phyloP scores from a whole-genome alignment of 805 yeast genomes.

The Metschnikowia orientalis region DNA sequence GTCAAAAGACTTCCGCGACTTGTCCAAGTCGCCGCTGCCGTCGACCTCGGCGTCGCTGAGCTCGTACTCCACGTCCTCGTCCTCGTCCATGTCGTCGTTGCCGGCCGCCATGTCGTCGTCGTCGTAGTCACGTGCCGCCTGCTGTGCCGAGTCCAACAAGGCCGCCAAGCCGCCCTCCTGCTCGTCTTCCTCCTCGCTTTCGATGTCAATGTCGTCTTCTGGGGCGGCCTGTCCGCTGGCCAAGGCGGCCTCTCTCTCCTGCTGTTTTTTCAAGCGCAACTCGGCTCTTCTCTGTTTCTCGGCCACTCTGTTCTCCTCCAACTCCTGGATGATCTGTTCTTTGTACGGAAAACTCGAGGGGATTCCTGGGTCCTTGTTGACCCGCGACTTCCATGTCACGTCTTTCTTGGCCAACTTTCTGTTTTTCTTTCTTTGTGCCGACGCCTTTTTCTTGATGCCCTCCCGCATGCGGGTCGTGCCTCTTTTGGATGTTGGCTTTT shows the following conservation, averaged over 20 bases:
- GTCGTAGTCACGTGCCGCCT: slow-evolving; percentile 72
- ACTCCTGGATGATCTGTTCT: slow-evolving; percentile 68
- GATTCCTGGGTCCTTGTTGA: slow-evolving; percentile 87
- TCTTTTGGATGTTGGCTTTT: slow-evolving; percentile 78
- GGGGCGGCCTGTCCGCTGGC: slow-evolving; percentile 38
- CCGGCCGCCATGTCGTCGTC: slow-evolving; percentile 25
- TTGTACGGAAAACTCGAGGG: slow-evolving; percentile 95
- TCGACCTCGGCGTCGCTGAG: slow-evolving; percentile 41
- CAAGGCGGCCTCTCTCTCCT: slow-evolving; percentile 39
- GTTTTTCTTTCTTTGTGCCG: slow-evolving; percentile 86
- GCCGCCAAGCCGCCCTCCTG: slow-evolving; percentile 66
- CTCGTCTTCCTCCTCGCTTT: slow-evolving; percentile 36
- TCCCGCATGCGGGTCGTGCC: slow-evolving; percentile 89
- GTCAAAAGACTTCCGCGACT: slow-evolving; percentile 86
- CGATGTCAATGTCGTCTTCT: slow-evolving; percentile 36
- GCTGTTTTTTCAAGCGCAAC: slow-evolving; percentile 47
- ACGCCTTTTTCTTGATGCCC: slow-evolving; percentile 93
- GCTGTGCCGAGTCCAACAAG: slow-evolving; percentile 81
- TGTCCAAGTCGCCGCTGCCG: slow-evolving; percentile 52
- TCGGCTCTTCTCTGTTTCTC: slow-evolving; percentile 53
- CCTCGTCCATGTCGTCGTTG: slow-evolving; percentile 30
- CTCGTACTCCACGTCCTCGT: slow-evolving; percentile 42
- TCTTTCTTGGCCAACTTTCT: slow-evolving; percentile 81
- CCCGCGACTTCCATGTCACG: slow-evolving; percentile 86
- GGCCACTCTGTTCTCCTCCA: slow-evolving; percentile 56